phyloP scores from a whole-genome alignment of 768 basidiomycete species.

The Trametes cingulata region DNA sequence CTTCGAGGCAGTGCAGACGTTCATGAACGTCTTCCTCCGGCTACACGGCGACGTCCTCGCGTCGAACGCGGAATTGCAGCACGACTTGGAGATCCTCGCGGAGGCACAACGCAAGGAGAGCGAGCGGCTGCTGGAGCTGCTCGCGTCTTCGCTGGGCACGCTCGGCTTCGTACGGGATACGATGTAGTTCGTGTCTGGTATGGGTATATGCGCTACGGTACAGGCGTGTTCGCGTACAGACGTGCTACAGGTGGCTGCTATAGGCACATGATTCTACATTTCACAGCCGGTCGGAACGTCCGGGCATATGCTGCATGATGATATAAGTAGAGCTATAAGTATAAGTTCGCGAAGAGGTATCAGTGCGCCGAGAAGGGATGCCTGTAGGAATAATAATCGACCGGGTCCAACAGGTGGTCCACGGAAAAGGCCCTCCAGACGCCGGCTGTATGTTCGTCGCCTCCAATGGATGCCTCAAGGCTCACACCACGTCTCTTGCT shows the following conservation, averaged over 20 bases:
- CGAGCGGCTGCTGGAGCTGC: constrained; percentile 70
- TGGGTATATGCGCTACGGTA: background rate
- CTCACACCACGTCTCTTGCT: background rate
- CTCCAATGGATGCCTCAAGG: constrained; percentile 12
- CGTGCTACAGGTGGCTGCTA: background rate
- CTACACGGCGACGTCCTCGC: constrained; percentile 84
- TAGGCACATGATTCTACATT: background rate
- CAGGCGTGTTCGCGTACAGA: background rate
- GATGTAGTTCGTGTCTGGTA: constrained; percentile 34
- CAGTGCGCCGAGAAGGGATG: background rate
- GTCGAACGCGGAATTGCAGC: constrained; percentile 63
- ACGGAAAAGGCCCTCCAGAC: background rate
- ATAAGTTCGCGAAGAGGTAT: background rate
- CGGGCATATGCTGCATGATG: background rate
- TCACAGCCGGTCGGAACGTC: background rate
- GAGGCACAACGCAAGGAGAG: constrained; percentile 76
- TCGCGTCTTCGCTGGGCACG: constrained; percentile 73
- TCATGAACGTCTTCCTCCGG: constrained; percentile 81
- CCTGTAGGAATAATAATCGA: background rate
- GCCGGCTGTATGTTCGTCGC: constrained; percentile 11
- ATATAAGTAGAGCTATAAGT: background rate
- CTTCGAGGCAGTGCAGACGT: constrained; percentile 93
- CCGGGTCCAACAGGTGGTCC: background rate
- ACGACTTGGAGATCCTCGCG: constrained; percentile 57
- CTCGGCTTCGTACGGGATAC: constrained; percentile 75